These are phyloP conservation scores for Globisporangium radiosum DNA, from an alignment of 352 stramenopile species.

Conservation along the genomic window DNA sequence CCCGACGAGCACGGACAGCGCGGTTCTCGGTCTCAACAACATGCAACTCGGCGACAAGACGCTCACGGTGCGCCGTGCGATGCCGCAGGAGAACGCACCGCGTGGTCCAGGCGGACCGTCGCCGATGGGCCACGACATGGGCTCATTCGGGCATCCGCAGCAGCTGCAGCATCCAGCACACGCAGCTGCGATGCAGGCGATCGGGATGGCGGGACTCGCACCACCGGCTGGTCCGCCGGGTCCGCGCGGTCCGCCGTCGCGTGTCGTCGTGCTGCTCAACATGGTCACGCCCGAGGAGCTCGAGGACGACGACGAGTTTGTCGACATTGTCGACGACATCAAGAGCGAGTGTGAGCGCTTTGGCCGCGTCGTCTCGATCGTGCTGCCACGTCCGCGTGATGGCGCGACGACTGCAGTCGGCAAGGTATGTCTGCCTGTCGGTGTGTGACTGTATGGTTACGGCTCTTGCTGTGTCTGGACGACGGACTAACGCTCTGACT, in stretches of 20 bases:
- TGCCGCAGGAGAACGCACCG: slow-evolving; percentile 63
- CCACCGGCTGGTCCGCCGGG: slow-evolving; percentile 25
- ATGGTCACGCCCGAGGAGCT: slow-evolving; percentile 98
- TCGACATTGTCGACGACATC: slow-evolving; percentile 95
- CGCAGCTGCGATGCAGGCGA: slow-evolving; percentile 48
- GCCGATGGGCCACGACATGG: slow-evolving; percentile 64
- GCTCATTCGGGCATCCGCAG: background rate
- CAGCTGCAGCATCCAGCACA: too few relatives aligned
- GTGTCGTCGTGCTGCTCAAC: slow-evolving; percentile 94
- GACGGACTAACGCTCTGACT: slow-evolving; percentile 4
- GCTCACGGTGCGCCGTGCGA: slow-evolving; percentile 85
- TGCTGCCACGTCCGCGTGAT: slow-evolving; percentile 71
- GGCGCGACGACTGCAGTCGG: slow-evolving; percentile 46
- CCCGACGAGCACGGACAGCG: slow-evolving; percentile 84
- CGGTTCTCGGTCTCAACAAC: slow-evolving; percentile 93
- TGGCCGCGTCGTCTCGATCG: slow-evolving; percentile 68
- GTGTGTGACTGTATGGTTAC: background rate
- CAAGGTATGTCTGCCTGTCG: slow-evolving; percentile 29
- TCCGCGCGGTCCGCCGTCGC: slow-evolving; percentile 56
- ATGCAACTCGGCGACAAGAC: slow-evolving; percentile 92
- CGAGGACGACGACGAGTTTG: slow-evolving; percentile 92
- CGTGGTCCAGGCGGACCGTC: slow-evolving; percentile 50
- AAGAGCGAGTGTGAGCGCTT: slow-evolving; percentile 92
- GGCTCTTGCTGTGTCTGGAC: background rate
- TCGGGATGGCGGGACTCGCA: slow-evolving; percentile 43